phyloP scores from a whole-genome alignment of 495 filamentous ascomycete species.

The Penicillium bialowiezense region DNA sequence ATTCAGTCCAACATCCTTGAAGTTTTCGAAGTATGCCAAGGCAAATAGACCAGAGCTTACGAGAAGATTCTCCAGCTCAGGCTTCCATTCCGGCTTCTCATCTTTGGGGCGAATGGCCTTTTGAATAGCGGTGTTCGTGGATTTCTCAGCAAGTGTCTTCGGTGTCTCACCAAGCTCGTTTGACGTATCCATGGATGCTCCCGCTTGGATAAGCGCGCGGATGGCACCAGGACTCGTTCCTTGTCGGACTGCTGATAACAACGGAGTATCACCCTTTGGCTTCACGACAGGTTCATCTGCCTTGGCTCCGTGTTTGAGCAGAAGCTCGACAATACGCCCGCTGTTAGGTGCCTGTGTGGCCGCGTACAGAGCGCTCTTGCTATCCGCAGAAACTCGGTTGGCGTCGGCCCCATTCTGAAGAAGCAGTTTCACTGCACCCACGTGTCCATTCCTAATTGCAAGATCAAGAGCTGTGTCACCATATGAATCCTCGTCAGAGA shows the following conservation, averaged over 20 bases:
- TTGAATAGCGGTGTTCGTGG: background rate
- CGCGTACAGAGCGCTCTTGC: background rate
- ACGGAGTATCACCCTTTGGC: background rate
- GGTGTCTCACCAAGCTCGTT: background rate
- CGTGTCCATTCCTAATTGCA: background rate
- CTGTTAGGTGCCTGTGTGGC: background rate
- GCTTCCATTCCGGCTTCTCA: background rate
- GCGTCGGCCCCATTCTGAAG: background rate
- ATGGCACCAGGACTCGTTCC: background rate
- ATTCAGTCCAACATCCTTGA: background rate
- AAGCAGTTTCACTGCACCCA: background rate
- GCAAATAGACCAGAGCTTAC: conserved; percentile 1
- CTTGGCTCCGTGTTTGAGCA: background rate
- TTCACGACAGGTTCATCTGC: background rate
- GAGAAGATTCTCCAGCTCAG: conserved; percentile 1
- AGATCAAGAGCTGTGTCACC: background rate
- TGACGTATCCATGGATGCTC: background rate
- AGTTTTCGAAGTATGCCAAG: background rate
- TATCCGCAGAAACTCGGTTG: background rate
- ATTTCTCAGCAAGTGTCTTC: background rate
- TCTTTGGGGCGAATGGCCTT: background rate
- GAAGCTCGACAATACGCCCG: background rate
- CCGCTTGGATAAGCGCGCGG: background rate
- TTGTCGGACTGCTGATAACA: background rate
- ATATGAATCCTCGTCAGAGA: conserved; percentile 42